These are phyloP conservation scores for Hemileccinum rubropunctum DNA, from an alignment of 768 basidiomycete genomes.

Conservation along the genomic window DNA sequence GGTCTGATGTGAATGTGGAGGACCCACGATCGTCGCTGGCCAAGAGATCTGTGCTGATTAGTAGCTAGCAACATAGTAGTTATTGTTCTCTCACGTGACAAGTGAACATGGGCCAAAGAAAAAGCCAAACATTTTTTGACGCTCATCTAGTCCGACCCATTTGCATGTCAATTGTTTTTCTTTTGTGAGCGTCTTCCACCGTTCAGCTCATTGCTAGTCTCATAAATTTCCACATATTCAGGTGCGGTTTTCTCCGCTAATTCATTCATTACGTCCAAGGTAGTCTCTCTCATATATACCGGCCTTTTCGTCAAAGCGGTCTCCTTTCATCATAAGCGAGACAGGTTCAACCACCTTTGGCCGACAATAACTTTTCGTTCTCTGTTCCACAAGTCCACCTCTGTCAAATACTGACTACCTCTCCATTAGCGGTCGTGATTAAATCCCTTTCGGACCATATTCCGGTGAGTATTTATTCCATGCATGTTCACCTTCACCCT, in stretches of 20 bases:
- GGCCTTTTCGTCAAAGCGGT: conserved; percentile 5
- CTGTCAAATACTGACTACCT: conserved; percentile 22
- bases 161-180: too few species aligned
- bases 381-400: conserved; percentile 24
- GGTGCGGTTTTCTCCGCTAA: neutral
- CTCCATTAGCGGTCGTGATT: conserved; percentile 25
- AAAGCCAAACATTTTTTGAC: conserved; percentile 30
- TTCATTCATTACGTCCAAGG: conserved; percentile 60
- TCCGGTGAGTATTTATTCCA: conserved; percentile 30
- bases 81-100: conserved; percentile 32
- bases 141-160: too few species aligned
- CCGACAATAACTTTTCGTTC: conserved; percentile 25
- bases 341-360: conserved; percentile 23
- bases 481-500: neutral
- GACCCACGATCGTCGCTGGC: too few species aligned
- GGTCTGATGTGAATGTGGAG: conserved; percentile 20
- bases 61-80: conserved; percentile 3
- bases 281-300: conserved; percentile 33
- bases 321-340: conserved; percentile 15
- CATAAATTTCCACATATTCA: too few species aligned
- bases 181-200: too few species aligned
- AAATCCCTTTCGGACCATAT: conserved; percentile 20
- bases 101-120: conserved; percentile 56
- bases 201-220: too few species aligned
- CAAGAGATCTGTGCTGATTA: conserved; percentile 18